Evolutionary conservation across 192 early-diverging fungal species (phyloP), one percentile per base, ranked within the genome.

Genomic region (Phlyctochytrium arcticum): DNA sequence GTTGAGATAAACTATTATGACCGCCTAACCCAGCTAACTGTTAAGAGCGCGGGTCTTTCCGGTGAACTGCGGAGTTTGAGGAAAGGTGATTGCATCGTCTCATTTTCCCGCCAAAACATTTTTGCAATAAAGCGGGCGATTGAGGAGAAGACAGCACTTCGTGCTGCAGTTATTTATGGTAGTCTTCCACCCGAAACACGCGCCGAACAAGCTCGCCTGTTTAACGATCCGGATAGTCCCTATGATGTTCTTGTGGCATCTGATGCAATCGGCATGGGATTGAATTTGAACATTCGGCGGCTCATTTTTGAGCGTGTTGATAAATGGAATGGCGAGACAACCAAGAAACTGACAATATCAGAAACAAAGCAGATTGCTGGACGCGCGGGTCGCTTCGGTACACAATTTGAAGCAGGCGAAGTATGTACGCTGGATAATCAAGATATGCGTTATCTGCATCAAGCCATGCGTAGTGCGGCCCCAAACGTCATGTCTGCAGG

Each of bases 241-340:
- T 89, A 88, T 57, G 84, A 92, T 56, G 88, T 96, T 5, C 73
- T 98, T 21, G 90, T 98, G 12, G 94, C 96, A 5, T 92, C 90
- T 57, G 96, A 98, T 77, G 96, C 96, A 0, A 85, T 98, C 48
- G 96, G 96, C 24, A 98, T 98, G 96, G 96, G 96, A 0, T 78
- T 96, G 9, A 98, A 98, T 70, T 62, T 98, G 86, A 91, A 92
- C 47, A 96, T 98, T 60, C 85, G 87, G 7, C 87, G 96, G 17
- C 82, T 98, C 31, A 81, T 96, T 19, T 96, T 98, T 69, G 85
- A 87, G 39, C 68, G 80, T 0, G 53, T 92, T 17, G 58, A 75
- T 39, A 98, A 98, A 72, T 96, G 78, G 42, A 83, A 98, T 73
- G 93, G 96, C 32, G 60, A 67, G 9, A 49, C 56, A 3, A 50